phyloP scores from a whole-genome alignment of 306 rosid genomes.

The Vachellia pachyceras region DNA sequence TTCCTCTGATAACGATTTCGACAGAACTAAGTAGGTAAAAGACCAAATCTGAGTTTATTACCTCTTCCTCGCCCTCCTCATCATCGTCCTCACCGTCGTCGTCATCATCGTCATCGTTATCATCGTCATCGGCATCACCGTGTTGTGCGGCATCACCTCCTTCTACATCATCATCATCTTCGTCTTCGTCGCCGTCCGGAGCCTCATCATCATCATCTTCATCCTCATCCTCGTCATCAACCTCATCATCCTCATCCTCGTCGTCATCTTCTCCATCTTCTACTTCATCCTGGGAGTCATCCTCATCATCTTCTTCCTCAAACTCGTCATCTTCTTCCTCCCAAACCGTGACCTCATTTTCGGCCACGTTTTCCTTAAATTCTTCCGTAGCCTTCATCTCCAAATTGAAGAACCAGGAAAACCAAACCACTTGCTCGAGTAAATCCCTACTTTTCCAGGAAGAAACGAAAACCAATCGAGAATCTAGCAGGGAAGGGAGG shows the following conservation, averaged over 20 bases:
- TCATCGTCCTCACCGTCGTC: conserved; percentile 28
- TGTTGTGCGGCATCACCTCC: conserved; percentile 40
- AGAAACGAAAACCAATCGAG: conserved; percentile 37
- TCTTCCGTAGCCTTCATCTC: conserved; percentile 69
- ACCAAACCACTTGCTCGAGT: conserved; percentile 21
- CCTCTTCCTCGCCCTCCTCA: conserved; percentile 46
- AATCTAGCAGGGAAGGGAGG: conserved; percentile 30
- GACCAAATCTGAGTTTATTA: conserved; percentile 15
- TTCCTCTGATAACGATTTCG: neutral
- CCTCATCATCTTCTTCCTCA: conserved; percentile 46
- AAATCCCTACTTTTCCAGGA: conserved; percentile 23
- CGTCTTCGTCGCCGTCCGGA: conserved; percentile 62
- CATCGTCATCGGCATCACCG: conserved; percentile 44
- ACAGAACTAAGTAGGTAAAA: neutral
- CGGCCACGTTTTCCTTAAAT: conserved; percentile 55
- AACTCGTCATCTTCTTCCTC: conserved; percentile 44
- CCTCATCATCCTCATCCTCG: conserved; percentile 49
- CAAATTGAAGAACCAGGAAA: conserved; percentile 22
- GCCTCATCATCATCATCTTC: conserved; percentile 52
- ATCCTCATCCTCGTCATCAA: conserved; percentile 22
- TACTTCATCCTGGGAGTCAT: conserved; percentile 47
- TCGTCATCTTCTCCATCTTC: conserved; percentile 60
- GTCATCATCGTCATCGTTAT: conserved; percentile 12
- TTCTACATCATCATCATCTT: conserved; percentile 50
- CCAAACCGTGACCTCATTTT: conserved; percentile 46